Conservation (phyloP, 495 filamentous ascomycete species). For the Echria macrotheca region DNA sequence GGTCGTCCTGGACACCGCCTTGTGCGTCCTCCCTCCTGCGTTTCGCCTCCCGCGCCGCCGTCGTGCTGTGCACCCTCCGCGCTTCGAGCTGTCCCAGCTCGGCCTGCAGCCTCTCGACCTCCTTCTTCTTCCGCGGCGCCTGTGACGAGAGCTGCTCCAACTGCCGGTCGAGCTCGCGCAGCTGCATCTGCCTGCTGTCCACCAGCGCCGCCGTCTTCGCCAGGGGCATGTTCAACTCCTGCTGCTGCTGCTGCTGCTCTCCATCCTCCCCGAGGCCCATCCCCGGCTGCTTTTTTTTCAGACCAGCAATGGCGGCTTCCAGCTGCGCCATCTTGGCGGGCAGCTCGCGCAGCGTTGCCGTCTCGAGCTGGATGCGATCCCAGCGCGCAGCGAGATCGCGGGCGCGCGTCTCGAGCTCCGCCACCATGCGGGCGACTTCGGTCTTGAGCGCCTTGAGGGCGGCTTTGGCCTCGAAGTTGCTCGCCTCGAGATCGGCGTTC, state of each 20-base stretch:
- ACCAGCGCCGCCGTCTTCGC: conserved; percentile 54
- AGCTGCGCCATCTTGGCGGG: conserved; percentile 60
- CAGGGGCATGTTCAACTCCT: conserved; percentile 47
- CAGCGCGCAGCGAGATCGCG: conserved; percentile 54
- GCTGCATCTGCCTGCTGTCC: conserved; percentile 54
- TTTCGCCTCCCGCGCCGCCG: conserved; percentile 72
- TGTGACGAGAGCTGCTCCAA: conserved; percentile 58
- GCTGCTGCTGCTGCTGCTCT: conserved; percentile 14
- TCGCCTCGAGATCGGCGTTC: conserved; percentile 71
- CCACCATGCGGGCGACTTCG: conserved; percentile 67
- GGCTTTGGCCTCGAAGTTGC: conserved; percentile 66
- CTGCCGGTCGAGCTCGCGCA: conserved; percentile 61
- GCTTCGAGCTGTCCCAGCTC: conserved; percentile 68
- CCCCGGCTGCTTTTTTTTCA: conserved; percentile 42
- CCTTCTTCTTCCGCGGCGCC: conserved; percentile 66
- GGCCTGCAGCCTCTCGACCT: conserved; percentile 63
- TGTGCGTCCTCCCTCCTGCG: conserved; percentile 62
- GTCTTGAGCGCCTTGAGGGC: conserved; percentile 71
- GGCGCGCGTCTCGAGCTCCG: conserved; percentile 63
- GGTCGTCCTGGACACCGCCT: conserved; percentile 65
- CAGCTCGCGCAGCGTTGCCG: conserved; percentile 50
- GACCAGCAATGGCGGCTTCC: conserved; percentile 50
- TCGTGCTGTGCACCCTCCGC: conserved; percentile 59
- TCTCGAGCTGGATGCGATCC: conserved; percentile 59
- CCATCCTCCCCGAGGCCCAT: too few relatives aligned